These are phyloP conservation scores for Basipetospora chlamydospora DNA, from an alignment of 2,329 filamentous ascomycete species.

Conservation along the genomic window DNA sequence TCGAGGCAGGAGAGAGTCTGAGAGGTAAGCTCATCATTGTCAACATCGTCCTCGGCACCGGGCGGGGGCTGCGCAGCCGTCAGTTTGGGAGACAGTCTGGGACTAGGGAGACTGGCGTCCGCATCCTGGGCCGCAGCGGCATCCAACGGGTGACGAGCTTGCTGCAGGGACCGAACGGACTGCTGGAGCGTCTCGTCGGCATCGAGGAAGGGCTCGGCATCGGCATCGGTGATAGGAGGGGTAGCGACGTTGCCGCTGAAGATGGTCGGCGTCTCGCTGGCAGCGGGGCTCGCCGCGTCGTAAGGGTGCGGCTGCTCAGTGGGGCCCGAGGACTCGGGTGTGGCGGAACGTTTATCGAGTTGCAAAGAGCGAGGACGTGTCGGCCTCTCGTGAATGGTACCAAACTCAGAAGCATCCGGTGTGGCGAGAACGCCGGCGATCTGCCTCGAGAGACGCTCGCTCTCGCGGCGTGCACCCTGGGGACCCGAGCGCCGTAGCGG, in stretches of 20 bases:
- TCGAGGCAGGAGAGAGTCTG: conserved; percentile 14
- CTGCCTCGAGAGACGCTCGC: conserved; percentile 5
- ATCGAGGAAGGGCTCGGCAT: conserved; percentile 45
- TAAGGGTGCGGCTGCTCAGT: neutral
- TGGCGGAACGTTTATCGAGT: conserved; percentile 2
- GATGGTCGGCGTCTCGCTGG: conserved; percentile 41
- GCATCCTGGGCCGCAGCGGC: conserved; percentile 31
- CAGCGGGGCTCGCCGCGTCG: conserved; percentile 9
- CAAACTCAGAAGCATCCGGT: conserved; percentile 40
- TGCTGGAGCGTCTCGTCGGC: conserved; percentile 33
- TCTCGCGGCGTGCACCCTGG: conserved; percentile 11
- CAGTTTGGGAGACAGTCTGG: conserved; percentile 81
- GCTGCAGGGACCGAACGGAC: conserved; percentile 30
- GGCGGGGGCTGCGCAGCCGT: conserved; percentile 47
- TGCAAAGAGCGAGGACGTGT: neutral
- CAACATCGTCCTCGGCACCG: no score
- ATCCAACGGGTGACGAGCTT: conserved; percentile 8
- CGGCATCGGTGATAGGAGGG: conserved; percentile 60
- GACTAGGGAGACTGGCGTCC: conserved; percentile 87
- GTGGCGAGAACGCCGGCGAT: conserved; percentile 32
- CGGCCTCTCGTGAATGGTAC: conserved; percentile 5
- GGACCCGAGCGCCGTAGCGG: conserved; percentile 20
- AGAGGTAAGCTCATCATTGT: no score
- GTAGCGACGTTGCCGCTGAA: conserved; percentile 55
- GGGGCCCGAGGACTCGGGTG: conserved; percentile 1